Evolutionary conservation across 2,329 filamentous ascomycete genomes (phyloP).

Genomic region (Penicillium italicum): DNA sequence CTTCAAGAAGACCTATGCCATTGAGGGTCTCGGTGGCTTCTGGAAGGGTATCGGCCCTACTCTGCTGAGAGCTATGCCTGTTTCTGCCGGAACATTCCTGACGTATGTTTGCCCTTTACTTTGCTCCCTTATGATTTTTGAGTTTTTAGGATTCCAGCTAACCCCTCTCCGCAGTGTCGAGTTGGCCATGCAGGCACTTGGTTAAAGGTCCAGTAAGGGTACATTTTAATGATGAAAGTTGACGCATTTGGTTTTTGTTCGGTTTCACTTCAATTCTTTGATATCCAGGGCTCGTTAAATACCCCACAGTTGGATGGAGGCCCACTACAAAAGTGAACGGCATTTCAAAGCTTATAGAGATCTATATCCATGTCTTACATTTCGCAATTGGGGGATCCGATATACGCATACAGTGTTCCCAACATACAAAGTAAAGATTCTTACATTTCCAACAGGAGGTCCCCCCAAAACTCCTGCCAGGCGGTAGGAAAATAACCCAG

Average conservation of each 20-base stretch:
- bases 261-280: conserved; percentile 13
- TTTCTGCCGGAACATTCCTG: conserved; percentile 95
- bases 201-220: conserved; percentile 24
- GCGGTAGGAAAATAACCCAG: no score
- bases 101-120: conserved; percentile 49
- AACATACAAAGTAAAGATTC: not conserved
- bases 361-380: not conserved
- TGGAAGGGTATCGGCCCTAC: conserved; percentile 94
- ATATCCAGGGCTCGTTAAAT: conserved; percentile 21
- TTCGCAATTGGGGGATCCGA: not conserved
- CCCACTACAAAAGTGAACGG: conserved; percentile 5
- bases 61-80: conserved; percentile 89
- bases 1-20: conserved; percentile 75
- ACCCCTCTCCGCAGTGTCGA: conserved; percentile 38
- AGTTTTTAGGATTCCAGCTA: conserved; percentile 5
- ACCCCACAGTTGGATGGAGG: conserved; percentile 4
- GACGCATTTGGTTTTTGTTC: conserved; percentile 8
- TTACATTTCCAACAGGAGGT: conserved; percentile 20
- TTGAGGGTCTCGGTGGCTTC: conserved; percentile 77
- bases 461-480: no score
- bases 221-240: conserved; percentile 8
- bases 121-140: not conserved
- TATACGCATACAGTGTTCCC: not conserved
- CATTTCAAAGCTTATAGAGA: conserved; percentile 1
- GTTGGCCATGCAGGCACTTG: conserved; percentile 46